Conservation (phyloP, 2,329 filamentous ascomycete genomes). For the Dactylellina cionopaga region DNA sequence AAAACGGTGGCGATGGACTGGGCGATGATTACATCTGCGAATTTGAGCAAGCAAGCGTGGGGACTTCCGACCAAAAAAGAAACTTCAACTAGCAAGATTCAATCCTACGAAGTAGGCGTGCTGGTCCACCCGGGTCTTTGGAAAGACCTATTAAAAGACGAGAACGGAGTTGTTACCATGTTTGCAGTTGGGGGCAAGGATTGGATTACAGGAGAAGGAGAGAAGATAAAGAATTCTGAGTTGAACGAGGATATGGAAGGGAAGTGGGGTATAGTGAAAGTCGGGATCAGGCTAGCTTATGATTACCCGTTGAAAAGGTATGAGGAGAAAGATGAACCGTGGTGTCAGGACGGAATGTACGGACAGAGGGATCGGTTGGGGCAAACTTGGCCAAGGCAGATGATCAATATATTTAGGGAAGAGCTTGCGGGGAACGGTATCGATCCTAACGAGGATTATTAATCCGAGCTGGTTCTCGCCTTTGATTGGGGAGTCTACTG, state of each 20-base stretch:
- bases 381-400: conserved; percentile 31
- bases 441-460: not conserved
- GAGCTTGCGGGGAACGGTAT: not conserved
- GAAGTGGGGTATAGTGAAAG: conserved; percentile 59
- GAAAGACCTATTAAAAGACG: conserved; percentile 63
- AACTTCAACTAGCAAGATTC: conserved; percentile 66
- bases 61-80: conserved; percentile 65
- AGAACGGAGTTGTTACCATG: conserved; percentile 49
- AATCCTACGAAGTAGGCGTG: conserved; percentile 86
- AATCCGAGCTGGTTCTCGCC: no score
- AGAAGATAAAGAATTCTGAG: conserved; percentile 69
- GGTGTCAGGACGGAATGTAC: conserved; percentile 62
- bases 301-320: conserved; percentile 78
- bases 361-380: conserved; percentile 53
- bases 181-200: conserved; percentile 29
- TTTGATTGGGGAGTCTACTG: not conserved
- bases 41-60: conserved; percentile 89
- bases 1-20: conserved; percentile 66
- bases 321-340: conserved; percentile 72
- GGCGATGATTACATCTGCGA: conserved; percentile 90
- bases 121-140: conserved; percentile 77
- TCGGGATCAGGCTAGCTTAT: conserved; percentile 85
- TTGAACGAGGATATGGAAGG: conserved; percentile 55
- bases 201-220: conserved; percentile 58
- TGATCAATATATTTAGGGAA: conserved; percentile 15